Base-by-base conservation (phyloP, 1,284 basidiomycete genomes). In the Trametes sp. region DNA sequence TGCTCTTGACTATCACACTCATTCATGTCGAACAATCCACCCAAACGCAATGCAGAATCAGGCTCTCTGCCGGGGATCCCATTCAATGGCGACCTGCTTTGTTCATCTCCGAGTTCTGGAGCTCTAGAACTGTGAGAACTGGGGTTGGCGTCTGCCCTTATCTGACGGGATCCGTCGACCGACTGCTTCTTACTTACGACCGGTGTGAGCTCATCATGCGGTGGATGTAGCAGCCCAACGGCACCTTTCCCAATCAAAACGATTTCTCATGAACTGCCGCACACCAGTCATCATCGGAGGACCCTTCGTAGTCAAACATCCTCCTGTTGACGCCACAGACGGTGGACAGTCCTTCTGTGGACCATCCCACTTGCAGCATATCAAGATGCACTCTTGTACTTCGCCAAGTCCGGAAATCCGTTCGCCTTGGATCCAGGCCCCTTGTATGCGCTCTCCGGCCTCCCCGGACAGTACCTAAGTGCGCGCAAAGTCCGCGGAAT, bases 151-250 rank as follows among this genome's bases (percentile, higher is more conserved):
- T 35, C 23, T 45, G 13, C 16, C 31, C 58, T 54, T 64, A 61
- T 61, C 54, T 62, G 64, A 65, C 61, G 61, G 64, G 62, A 62
- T 55, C 42, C 57, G 61, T 65, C 64, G 23, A 52, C 24, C 31
- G 16, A 16, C 52, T 24, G 42, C 54, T 44, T 23, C 24, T 16
- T 35, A 29, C 52, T 19, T 8, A 29, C 42, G 23, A 29, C 49
- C 24, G n/a, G n/a, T n/a, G 26, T 44, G 31, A 24, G 26, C 21
- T 38, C 21, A 36, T 52, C 35, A n/a, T n/a, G 23, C 24, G 36
- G 24, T 3, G 23, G 19, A 8, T 8, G 6, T 4, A 38, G 29
- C 35, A 42, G 48, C 10, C 19, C 48, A 19, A 31, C 24, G 13
- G 24, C 4, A 35, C 24, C 26, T 23, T 38, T 23, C 21, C 11